These are phyloP conservation scores for Globisporangium perplexum DNA, from an alignment of 352 stramenopile species.

Conservation along the genomic window DNA sequence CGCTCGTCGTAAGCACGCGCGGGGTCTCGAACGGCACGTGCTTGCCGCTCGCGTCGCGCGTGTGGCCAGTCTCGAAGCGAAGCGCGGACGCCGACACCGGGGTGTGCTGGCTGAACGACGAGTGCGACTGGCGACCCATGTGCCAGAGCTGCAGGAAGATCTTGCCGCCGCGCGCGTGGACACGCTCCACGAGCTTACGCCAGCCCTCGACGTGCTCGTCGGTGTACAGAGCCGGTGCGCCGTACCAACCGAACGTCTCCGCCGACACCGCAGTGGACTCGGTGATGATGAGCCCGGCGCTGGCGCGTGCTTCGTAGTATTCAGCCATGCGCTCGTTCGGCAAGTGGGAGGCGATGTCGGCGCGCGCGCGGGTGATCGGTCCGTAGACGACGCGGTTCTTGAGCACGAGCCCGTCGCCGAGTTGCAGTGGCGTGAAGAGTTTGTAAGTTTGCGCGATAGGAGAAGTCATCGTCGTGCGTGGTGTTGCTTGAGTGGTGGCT, in stretches of 20 bases:
- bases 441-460: not conserved
- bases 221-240: slow-evolving; percentile 4
- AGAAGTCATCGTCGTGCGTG: not conserved
- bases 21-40: slow-evolving; percentile 1
- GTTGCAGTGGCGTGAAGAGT: not conserved
- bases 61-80: slow-evolving; percentile 10
- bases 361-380: not conserved
- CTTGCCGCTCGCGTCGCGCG: not conserved
- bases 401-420: slow-evolving; percentile 1
- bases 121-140: slow-evolving; percentile 37
- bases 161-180: slow-evolving; percentile 38
- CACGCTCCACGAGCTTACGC: slow-evolving; percentile 29
- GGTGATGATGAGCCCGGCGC: slow-evolving; percentile 8
- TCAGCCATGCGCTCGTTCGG: slow-evolving; percentile 2
- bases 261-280: slow-evolving; percentile 12
- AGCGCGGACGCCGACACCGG: slow-evolving; percentile 21
- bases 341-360: not conserved
- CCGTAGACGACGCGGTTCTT: slow-evolving; percentile 2
- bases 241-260: slow-evolving; percentile 3
- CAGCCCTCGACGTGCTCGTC: slow-evolving; percentile 22
- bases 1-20: slow-evolving; percentile 4
- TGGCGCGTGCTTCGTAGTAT: slow-evolving; percentile 7
- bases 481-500: not conserved
- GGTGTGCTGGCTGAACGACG: slow-evolving; percentile 12
- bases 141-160: slow-evolving; percentile 72